phyloP scores from a whole-genome alignment of 116 monocot genomes.

The Dioscorea cayenensis region DNA sequence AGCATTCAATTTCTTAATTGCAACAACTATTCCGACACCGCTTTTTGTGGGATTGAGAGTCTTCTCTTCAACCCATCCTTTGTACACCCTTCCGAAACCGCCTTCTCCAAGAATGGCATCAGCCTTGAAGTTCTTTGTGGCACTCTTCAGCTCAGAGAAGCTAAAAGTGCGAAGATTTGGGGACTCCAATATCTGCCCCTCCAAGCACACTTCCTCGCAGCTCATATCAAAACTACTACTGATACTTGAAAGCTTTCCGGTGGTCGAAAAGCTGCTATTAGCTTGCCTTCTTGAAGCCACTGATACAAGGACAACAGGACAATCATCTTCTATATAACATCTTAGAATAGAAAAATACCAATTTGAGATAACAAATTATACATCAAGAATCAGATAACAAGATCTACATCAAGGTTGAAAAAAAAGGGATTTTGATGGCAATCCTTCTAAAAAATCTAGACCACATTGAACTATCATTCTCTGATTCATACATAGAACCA shows the following conservation, averaged over 20 bases:
- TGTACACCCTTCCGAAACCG: constrained; percentile 52
- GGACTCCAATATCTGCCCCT: constrained; percentile 27
- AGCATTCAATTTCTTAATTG: constrained; percentile 41
- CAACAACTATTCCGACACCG: constrained; percentile 35
- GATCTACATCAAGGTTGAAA: too few species aligned
- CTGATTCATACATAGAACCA: too few species aligned
- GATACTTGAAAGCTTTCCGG: constrained; percentile 12
- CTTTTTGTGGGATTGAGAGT: constrained; percentile 31
- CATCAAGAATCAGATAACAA: too few species aligned
- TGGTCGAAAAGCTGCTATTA: constrained; percentile 5
- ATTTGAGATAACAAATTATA: too few species aligned
- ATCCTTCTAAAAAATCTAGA: too few species aligned
- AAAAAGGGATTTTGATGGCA: too few species aligned
- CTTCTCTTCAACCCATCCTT: constrained; percentile 59
- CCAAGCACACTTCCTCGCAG: constrained; percentile 10
- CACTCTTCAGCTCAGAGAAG: constrained; percentile 36
- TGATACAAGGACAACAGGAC: neutral
- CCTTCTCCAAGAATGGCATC: constrained; percentile 43
- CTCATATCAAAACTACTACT: neutral
- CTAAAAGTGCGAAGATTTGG: constrained; percentile 40
- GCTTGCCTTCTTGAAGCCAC: neutral
- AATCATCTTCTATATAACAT: too few species aligned
- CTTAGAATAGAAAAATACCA: too few species aligned
- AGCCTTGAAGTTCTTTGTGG: constrained; percentile 45
- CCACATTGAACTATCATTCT: too few species aligned